A percentile compares a stretch with the other conserved stretches of the same genome.
phyloP scores from a whole-genome alignment of 805 yeast genomes.

The Scheffersomyces amazonensis region DNA sequence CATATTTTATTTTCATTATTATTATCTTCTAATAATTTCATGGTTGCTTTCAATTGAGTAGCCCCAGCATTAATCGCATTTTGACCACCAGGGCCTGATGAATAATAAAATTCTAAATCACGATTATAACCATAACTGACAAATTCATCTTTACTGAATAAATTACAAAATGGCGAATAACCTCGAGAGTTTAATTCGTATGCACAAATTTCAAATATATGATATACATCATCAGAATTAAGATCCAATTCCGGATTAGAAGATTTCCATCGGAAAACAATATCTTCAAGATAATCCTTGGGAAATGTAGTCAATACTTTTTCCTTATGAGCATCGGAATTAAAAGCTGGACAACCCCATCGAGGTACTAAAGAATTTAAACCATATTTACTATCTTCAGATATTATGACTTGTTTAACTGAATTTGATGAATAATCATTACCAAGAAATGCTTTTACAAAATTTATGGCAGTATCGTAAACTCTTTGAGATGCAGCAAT shows the following conservation, averaged over 20 bases:
- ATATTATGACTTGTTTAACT: conserved; percentile 36
- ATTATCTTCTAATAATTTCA: conserved; percentile 44
- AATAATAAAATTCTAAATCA: conserved; percentile 60
- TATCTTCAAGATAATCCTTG: conserved; percentile 47
- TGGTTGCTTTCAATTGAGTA: conserved; percentile 44
- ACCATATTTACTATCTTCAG: conserved; percentile 49
- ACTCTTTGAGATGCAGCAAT: conserved; percentile 55
- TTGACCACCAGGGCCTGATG: conserved; percentile 62
- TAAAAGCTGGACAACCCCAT: conserved; percentile 38
- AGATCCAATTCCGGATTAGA: conserved; percentile 54
- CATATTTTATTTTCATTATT: conserved; percentile 50
- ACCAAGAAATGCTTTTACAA: conserved; percentile 59
- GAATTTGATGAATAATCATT: conserved; percentile 36
- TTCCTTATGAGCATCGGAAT: conserved; percentile 10
- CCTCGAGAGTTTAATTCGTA: conserved; percentile 74
- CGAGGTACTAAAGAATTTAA: conserved; percentile 60
- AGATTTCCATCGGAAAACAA: conserved; percentile 53
- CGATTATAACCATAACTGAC: conserved; percentile 57
- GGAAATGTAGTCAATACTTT: conserved; percentile 4
- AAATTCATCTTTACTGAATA: conserved; percentile 69
- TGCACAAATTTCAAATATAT: conserved; percentile 66
- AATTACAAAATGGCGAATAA: conserved; percentile 60
- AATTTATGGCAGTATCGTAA: conserved; percentile 51
- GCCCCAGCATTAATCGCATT: conserved; percentile 59
- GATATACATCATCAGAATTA: conserved; percentile 49